Conservation (phyloP, 805 yeast species). For the Lachancea kluyveri region DNA sequence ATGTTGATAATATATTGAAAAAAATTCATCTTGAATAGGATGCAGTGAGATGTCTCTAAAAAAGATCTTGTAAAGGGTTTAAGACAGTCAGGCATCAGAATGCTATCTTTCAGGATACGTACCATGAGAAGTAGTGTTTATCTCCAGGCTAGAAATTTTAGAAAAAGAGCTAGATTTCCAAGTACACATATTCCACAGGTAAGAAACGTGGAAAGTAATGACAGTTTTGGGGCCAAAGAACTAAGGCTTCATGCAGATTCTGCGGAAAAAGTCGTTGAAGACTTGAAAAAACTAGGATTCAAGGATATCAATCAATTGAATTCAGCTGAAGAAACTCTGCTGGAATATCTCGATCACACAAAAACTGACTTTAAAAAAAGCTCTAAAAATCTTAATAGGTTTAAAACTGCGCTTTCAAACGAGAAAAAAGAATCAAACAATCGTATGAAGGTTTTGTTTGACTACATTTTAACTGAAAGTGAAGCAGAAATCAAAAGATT, state of each 20-base stretch:
- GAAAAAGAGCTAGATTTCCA: slow-evolving; percentile 8
- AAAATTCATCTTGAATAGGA: too few relatives aligned
- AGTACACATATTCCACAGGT: slow-evolving; percentile 12
- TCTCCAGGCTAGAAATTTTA: slow-evolving; percentile 12
- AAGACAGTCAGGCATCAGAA: too few relatives aligned
- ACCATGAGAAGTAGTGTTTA: too few relatives aligned
- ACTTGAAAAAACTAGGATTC: slow-evolving; percentile 13
- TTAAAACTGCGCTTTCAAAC: slow-evolving; percentile 5
- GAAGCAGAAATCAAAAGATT: slow-evolving; percentile 19
- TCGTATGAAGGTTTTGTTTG: slow-evolving; percentile 13
- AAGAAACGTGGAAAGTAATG: too few relatives aligned
- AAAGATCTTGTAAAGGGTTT: too few relatives aligned
- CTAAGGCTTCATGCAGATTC: slow-evolving; percentile 7
- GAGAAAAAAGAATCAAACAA: slow-evolving; percentile 5
- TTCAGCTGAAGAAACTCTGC: slow-evolving; percentile 13
- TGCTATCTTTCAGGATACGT: too few relatives aligned
- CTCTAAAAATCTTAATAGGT: slow-evolving; percentile 13
- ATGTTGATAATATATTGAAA: too few relatives aligned
- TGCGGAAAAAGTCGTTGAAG: slow-evolving; percentile 9
- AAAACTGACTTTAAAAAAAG: slow-evolving; percentile 22
- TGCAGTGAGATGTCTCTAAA: too few relatives aligned
- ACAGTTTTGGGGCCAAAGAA: slow-evolving; percentile 7
- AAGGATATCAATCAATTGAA: slow-evolving; percentile 10
- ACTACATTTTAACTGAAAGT: slow-evolving; percentile 20
- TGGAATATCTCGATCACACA: slow-evolving; percentile 20